Base-by-base conservation (phyloP, 345 rosid genomes). In the Brassica juncea region DNA sequence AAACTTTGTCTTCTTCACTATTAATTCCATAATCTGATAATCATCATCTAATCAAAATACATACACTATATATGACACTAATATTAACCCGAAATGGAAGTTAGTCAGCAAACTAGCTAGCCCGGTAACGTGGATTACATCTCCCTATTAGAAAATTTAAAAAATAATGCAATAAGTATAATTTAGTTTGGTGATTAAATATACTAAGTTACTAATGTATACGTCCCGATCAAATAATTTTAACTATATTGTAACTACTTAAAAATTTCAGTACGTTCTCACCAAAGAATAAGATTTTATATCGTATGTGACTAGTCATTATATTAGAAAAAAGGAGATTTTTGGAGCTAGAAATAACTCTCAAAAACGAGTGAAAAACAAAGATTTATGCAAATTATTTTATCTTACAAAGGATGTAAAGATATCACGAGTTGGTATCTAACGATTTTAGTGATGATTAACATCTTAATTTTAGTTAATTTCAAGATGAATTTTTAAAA, bases 31-130 rank as follows among this genome's bases (percentile, higher is more conserved):
- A 75, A 28, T 28, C 31, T 28, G 31, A 28, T 28, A 28, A 75
- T 70, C 80, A 70, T 66, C 39, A 66, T 70, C 76, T 64, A 63
- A 64, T 57, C 37, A 64, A 70, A 59, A 80, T 61, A 19, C 67
- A 9, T 44, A 39, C 62, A 66, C 28, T 34, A 70, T 8, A 73
- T 11, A 44, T 44, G 52, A 44, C n/a, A 44, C 11, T 44, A 44
- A 44, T 44, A 44, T 39, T 39, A 39, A 39, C 44, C 11, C 44
- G 11, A 39, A 39, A 8, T 39, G 11, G 11, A 39, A 39, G 44
- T 8, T 39, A 39, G 44, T 39, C 11, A 39, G 2, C 12, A 39
- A 11, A 44, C n/a, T 44, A 44, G n/a, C n/a, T 44, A 44, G n/a
- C n/a, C 52, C n/a, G 11, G n/a, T 44, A 44, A 44, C 44, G 44